A percentile compares a stretch with the other conserved stretches of the same genome.
Conservation (phyloP, 495 filamentous ascomycete species). For the Hypoxylon lenormandii region DNA sequence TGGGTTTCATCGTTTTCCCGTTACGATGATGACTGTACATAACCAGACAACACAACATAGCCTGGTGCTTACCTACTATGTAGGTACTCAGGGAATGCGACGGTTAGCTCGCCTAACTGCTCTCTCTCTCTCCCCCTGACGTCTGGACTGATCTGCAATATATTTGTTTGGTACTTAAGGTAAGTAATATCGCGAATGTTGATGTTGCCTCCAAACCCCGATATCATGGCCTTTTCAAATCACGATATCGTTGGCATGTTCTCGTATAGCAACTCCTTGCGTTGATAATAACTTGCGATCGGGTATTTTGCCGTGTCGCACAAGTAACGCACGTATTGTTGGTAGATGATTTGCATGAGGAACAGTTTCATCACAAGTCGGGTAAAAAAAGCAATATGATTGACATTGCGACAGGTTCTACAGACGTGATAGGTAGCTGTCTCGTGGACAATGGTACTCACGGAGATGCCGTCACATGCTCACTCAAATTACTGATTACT, state of each 20-base stretch:
- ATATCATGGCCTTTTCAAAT: conserved; percentile 22
- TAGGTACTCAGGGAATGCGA: neutral
- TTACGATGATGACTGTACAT: conserved; percentile 31
- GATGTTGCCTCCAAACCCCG: conserved; percentile 41
- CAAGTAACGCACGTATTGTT: neutral
- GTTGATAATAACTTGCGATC: conserved; percentile 12
- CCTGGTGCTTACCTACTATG: neutral
- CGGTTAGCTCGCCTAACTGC: neutral
- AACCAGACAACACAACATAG: neutral
- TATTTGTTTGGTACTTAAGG: conserved; percentile 26
- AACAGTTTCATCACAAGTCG: conserved; percentile 1
- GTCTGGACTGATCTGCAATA: conserved; percentile 27
- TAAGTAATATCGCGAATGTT: conserved; percentile 38
- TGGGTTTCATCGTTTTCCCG: conserved; percentile 31
- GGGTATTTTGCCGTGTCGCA: neutral
- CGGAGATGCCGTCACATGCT: conserved; percentile 27
- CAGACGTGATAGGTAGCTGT: neutral
- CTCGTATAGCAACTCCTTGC: conserved; percentile 16
- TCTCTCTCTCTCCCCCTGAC: neutral
- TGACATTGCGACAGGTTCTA: no score
- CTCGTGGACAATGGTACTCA: conserved; percentile 7
- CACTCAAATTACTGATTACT: neutral
- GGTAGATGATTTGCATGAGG: conserved; percentile 13
- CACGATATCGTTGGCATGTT: conserved; percentile 26
- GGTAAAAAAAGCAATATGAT: conserved; percentile 4